Evolutionary conservation across 768 basidiomycete genomes (phyloP).

Genomic region (Rubroboletus pulcherrimus): DNA sequence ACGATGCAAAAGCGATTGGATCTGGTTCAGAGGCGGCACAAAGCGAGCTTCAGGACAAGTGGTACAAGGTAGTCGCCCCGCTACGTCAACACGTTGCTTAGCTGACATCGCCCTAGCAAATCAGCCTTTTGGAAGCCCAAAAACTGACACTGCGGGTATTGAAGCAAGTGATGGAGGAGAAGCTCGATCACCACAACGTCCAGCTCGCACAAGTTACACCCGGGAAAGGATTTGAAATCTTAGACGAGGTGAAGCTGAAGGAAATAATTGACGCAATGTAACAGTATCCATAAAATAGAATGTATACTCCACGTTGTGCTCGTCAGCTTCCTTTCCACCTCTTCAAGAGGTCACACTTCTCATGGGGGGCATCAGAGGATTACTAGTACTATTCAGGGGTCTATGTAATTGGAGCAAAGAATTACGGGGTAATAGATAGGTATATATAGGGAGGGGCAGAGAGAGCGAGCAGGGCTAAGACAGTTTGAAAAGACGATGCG

Average conservation of each 20-base stretch:
- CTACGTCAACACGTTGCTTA: background rate
- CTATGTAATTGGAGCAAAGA: constrained; percentile 5
- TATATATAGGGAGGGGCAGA: constrained; percentile 18
- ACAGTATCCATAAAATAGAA: constrained; percentile 24
- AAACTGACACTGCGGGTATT: constrained; percentile 80
- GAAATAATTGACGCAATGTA: constrained; percentile 82
- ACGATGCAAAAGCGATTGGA: constrained; percentile 98
- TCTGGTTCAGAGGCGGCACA: constrained; percentile 98
- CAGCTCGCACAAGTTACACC: constrained; percentile 94
- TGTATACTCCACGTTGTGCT: constrained; percentile 12
- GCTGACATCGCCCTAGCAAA: constrained; percentile 56
- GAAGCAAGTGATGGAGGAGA: constrained; percentile 99
- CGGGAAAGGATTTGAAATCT: constrained; percentile 82
- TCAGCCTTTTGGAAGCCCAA: constrained; percentile 87
- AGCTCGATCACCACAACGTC: constrained; percentile 97
- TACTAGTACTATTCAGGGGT: background rate
- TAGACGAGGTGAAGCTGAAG: constrained; percentile 78
- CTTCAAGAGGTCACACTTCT: background rate
- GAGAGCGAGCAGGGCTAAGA: background rate
- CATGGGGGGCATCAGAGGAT: background rate
- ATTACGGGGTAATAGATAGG: constrained; percentile 21
- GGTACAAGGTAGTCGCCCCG: constrained; percentile 69
- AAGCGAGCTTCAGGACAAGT: constrained; percentile 94
- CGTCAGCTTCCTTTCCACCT: background rate
- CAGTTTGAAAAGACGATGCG: constrained; percentile 13